Evolutionary conservation across 75 land plant species (phyloP), one percentile per base, ranked within the genome.

Genomic region (Picea glauca): DNA sequence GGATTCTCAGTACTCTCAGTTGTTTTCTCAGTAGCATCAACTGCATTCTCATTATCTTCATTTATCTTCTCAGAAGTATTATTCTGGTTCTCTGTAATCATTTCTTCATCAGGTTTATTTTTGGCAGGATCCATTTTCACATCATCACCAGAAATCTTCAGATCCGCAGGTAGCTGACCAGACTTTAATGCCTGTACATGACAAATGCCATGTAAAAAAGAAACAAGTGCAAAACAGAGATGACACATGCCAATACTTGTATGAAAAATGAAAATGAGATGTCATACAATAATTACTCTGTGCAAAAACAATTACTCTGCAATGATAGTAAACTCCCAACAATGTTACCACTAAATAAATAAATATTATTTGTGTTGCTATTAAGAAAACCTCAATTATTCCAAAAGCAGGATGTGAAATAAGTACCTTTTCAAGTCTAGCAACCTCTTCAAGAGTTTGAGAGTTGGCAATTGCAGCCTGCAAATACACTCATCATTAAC

Each of bases 381-480:
- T 13, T 68, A 13, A n/a, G 15, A 67, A 40, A 50, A 8, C 54
- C 56, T 50, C 11, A 9, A 50, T 9, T 9, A 50, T 50, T 72
- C 57, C 33, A 50, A 78, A 79, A 15, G 31, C 30, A 50, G 35
- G 31, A 43, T 43, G 54, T 43, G 4, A 70, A 70, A 4, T 40
- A 38, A 40, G 31, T 78, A 94, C 98, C 97, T 94, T 79, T 84
- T 95, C 98, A 78, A 95, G 89, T 77, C 89, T 91, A 60, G 98
- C 97, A 86, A 95, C 97, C 86, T 94, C 98, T 85, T 91, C 92
- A 15, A 95, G 89, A 60, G 98, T 95, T 78, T 95, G 96, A 32
- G 98, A 93, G 77, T 90, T 95, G 70, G 91, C 93, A 87, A 95
- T 95, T 15, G 98, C 98, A 81, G 98, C 96, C 98, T 95, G 87